Percentiles rank a stretch among this genome's conserved stretches.
These are phyloP conservation scores for Carnegiea gigantea DNA, from an alignment of 179 eudicot species.

Conservation along the genomic window DNA sequence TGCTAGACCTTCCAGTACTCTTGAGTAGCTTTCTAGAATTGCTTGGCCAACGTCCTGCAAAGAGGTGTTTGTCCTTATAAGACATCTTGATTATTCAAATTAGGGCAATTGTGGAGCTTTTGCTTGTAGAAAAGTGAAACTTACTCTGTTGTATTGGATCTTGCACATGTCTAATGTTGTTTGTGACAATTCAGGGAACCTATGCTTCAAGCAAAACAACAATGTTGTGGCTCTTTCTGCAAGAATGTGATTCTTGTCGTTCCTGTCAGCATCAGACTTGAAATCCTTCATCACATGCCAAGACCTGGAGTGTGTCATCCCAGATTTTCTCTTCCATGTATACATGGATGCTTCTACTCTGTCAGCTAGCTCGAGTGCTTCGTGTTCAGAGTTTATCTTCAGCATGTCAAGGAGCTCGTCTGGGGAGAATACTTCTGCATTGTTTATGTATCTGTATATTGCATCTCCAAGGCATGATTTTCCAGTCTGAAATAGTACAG, in stretches of 20 bases:
- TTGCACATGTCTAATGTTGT: slow-evolving; percentile 88
- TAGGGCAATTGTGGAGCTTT: background rate
- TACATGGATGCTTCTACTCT: slow-evolving; percentile 80
- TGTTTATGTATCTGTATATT: slow-evolving; percentile 61
- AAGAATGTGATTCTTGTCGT: slow-evolving; percentile 65
- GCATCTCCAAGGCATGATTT: slow-evolving; percentile 67
- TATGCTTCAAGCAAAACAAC: slow-evolving; percentile 71
- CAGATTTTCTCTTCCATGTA: slow-evolving; percentile 81
- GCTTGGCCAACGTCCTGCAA: slow-evolving; percentile 96
- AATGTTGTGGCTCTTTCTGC: slow-evolving; percentile 78
- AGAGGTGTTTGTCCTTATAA: background rate
- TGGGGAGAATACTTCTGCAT: slow-evolving; percentile 64
- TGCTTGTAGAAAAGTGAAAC: slow-evolving; percentile 2
- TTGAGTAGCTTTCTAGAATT: slow-evolving; percentile 92
- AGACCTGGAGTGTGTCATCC: slow-evolving; percentile 53
- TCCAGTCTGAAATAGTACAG: slow-evolving; percentile 52
- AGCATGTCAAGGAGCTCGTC: slow-evolving; percentile 66
- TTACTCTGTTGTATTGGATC: slow-evolving; percentile 84
- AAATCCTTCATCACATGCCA: slow-evolving; percentile 77
- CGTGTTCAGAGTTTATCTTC: slow-evolving; percentile 76
- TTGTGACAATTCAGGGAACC: slow-evolving; percentile 90
- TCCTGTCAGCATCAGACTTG: slow-evolving; percentile 53
- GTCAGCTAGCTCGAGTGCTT: slow-evolving; percentile 94
- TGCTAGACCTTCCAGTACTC: slow-evolving; percentile 95
- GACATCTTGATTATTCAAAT: background rate